Evolutionary conservation across 345 rosid genomes (phyloP), one percentile per base, ranked within the genome.

Genomic region (Angophora floribunda): DNA sequence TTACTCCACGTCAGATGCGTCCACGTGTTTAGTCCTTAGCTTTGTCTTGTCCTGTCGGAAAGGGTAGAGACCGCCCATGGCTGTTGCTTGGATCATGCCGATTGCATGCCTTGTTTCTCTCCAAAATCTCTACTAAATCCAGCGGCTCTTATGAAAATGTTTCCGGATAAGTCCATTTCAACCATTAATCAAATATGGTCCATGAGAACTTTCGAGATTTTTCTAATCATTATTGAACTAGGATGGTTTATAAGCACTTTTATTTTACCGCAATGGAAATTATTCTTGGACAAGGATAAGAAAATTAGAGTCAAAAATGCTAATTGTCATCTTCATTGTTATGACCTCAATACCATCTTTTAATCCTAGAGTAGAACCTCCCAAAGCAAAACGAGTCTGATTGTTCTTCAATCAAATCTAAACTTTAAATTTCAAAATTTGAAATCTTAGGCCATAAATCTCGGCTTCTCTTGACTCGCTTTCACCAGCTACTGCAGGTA

Each of bases 241-340:
- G 15, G n/a, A 59, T 12, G 15, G 15, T 59, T 26, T n/a, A 0
- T 5, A 1, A 59, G 11, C 4, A 0, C 9, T 59, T 59, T 59
- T 14, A 1, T 11, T 3, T 59, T 26, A 24, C 4, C 1, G 1
- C 0, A 10, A 7, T 24, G 15, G 26, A 59, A 59, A 0, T 11
- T 59, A 24, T 59, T 26, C 30, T 59, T 5, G 12, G 7, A 59
- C 1, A 0, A 26, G 7, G 26, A 5, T 26, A 59, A 59, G 28
- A 59, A 26, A 26, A 59, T 59, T 5, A 59, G 14, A 9, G 67
- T 26, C 67, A 12, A 59, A 59, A 59, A 10, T 59, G 32, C 67
- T 59, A 59, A 59, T 1, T 12, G 30, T 12, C 67, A 11, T 26
- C 67, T 59, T 59, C 14, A 24, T 59, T 55, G 9, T 8, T 9